phyloP scores from a whole-genome alignment of 306 rosid species.

The Prunus mongolica region DNA sequence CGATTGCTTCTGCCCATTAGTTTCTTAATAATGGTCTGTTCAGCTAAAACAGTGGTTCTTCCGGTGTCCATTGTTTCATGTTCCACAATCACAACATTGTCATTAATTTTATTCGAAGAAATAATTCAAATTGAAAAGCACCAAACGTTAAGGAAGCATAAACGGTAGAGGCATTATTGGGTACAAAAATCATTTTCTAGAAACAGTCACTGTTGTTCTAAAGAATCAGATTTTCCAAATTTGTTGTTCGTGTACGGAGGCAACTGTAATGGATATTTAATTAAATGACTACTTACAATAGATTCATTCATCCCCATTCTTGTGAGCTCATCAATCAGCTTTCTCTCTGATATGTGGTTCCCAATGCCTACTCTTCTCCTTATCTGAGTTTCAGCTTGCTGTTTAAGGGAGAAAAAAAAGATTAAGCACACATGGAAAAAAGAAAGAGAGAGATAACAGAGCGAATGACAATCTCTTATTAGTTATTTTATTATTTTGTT shows the following conservation, averaged over 20 bases:
- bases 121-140: neutral
- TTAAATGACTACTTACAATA: constrained; percentile 45
- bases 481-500: neutral
- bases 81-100: neutral
- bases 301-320: constrained; percentile 98
- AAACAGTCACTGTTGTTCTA: neutral
- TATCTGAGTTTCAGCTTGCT: constrained; percentile 98
- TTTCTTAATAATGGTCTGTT: neutral
- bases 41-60: neutral
- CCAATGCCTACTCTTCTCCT: constrained; percentile 98
- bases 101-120: neutral
- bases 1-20: neutral
- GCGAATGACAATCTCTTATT: neutral
- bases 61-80: neutral
- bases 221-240: neutral
- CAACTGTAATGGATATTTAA: neutral
- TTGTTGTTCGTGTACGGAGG: neutral
- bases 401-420: constrained; percentile 22
- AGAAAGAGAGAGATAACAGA: constrained; percentile 6
- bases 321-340: constrained; percentile 82
- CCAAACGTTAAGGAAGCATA: neutral
- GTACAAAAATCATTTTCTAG: no score
- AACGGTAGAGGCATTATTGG: no score
- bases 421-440: constrained; percentile 3
- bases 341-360: constrained; percentile 92